phyloP scores from a whole-genome alignment of 257 asterid genomes.

The Solanum boliviense region DNA sequence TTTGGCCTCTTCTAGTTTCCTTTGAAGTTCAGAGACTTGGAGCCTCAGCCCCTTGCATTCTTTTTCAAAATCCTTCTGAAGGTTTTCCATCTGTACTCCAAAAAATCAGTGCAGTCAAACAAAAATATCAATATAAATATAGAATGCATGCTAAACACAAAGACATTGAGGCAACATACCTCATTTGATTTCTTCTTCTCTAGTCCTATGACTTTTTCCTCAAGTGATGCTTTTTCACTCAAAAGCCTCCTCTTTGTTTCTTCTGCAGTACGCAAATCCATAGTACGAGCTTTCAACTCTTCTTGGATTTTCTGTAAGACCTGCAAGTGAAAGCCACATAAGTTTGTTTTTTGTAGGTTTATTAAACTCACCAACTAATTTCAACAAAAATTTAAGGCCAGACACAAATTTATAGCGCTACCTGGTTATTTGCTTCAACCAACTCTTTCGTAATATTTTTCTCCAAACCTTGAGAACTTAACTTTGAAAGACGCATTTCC shows the following conservation, averaged over 20 bases:
- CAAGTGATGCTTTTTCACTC: slow-evolving; percentile 57
- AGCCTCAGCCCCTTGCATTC: slow-evolving; percentile 51
- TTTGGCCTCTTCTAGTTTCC: slow-evolving; percentile 53
- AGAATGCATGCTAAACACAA: slow-evolving; percentile 1
- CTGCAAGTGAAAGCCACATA: slow-evolving; percentile 18
- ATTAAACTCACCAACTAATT: neutral
- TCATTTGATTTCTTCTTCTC: slow-evolving; percentile 57
- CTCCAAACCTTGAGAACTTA: slow-evolving; percentile 64
- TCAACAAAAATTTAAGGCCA: neutral
- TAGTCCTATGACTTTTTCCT: slow-evolving; percentile 52
- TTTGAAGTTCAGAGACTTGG: slow-evolving; percentile 66
- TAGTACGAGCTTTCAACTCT: slow-evolving; percentile 53
- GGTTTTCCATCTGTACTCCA: slow-evolving; percentile 37
- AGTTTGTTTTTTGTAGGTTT: neutral
- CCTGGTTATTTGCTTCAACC: slow-evolving; percentile 76
- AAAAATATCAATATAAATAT: neutral
- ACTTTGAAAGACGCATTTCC: slow-evolving; percentile 53
- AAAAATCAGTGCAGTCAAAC: neutral
- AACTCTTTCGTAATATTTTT: slow-evolving; percentile 49
- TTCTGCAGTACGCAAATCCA: slow-evolving; percentile 65
- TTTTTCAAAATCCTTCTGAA: slow-evolving; percentile 52
- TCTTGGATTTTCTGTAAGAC: slow-evolving; percentile 69
- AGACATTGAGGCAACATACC: slow-evolving; percentile 15
- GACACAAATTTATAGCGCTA: slow-evolving; percentile 4
- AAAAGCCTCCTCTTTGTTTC: slow-evolving; percentile 64